Percentiles rank a stretch among this genome's conserved stretches.
Evolutionary conservation across 2,329 filamentous ascomycete genomes (phyloP).

Genomic region (Trichophyton equinum): DNA sequence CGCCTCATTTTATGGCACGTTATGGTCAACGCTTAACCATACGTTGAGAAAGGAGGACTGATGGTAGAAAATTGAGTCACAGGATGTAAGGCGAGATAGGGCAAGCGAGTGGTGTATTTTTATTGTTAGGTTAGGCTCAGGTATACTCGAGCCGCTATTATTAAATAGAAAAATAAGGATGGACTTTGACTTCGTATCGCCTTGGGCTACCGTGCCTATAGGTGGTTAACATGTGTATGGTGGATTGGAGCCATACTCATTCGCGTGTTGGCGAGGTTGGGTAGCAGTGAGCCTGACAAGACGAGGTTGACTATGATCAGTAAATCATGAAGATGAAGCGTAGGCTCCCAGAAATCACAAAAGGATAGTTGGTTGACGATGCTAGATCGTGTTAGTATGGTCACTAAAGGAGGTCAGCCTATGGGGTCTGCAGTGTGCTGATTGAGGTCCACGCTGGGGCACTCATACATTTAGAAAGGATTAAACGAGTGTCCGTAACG

Average conservation of each 20-base stretch:
- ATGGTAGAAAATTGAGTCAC: not conserved
- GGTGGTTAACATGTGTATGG: not conserved
- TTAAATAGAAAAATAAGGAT: not conserved
- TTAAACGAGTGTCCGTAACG: slow-evolving; percentile 3
- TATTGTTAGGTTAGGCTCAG: not conserved
- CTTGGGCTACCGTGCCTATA: not conserved
- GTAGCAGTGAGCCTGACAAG: not conserved
- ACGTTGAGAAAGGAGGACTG: not conserved
- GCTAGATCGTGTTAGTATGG: not conserved
- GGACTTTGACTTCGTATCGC: not conserved
- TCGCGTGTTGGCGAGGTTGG: not conserved
- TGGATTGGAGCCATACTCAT: not conserved
- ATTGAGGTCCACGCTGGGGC: not conserved
- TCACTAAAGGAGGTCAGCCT: not conserved
- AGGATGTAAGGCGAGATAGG: not conserved
- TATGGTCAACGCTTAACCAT: not conserved
- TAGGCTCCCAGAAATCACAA: not conserved
- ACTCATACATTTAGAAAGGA: not conserved
- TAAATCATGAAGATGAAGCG: not conserved
- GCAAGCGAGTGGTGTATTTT: not conserved
- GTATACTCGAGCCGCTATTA: not conserved
- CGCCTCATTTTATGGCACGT: not conserved
- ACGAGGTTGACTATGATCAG: not conserved
- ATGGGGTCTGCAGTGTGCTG: not conserved
- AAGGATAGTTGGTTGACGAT: not conserved